A percentile compares a stretch with the other conserved stretches of the same genome.
These are phyloP conservation scores for Aspergillus ostianus DNA, from an alignment of 495 filamentous ascomycete genomes.

Conservation along the genomic window DNA sequence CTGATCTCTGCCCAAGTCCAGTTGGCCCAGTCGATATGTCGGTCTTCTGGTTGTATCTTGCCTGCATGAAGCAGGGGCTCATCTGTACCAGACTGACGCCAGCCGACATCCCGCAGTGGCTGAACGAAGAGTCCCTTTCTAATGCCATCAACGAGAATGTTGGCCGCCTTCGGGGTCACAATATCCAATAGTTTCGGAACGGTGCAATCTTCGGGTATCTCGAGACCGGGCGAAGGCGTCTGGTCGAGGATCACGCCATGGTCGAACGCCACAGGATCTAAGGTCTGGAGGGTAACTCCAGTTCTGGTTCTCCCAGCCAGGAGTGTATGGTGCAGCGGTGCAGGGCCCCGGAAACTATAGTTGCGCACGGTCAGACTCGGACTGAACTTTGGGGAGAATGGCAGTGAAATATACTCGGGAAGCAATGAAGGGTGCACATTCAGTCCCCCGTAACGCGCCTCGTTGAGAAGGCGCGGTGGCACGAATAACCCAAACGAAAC, in stretches of 20 bases:
- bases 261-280: conserved; percentile 75
- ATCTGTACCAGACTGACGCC: conserved; percentile 22
- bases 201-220: conserved; percentile 43
- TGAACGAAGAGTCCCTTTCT: conserved; percentile 61
- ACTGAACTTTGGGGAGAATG: background rate
- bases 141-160: conserved; percentile 61
- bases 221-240: conserved; percentile 53
- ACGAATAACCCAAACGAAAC: conserved; percentile 96
- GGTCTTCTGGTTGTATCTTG: conserved; percentile 54
- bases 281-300: conserved; percentile 80
- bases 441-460: conserved; percentile 75
- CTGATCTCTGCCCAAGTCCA: conserved; percentile 49
- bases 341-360: conserved; percentile 67
- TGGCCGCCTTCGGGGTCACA: conserved; percentile 49
- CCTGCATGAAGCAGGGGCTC: conserved; percentile 40
- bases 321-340: conserved; percentile 77
- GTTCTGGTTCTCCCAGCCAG: conserved; percentile 54
- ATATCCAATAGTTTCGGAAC: conserved; percentile 40
- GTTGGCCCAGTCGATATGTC: conserved; percentile 51
- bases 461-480: conserved; percentile 68
- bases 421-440: conserved; percentile 96
- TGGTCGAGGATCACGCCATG: conserved; percentile 71
- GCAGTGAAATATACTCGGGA: conserved; percentile 59
- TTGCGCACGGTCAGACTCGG: conserved; percentile 7
- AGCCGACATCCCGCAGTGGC: conserved; percentile 47